Evolutionary conservation across 2,329 filamentous ascomycete genomes (phyloP).

Genomic region (Penicillium sp.): DNA sequence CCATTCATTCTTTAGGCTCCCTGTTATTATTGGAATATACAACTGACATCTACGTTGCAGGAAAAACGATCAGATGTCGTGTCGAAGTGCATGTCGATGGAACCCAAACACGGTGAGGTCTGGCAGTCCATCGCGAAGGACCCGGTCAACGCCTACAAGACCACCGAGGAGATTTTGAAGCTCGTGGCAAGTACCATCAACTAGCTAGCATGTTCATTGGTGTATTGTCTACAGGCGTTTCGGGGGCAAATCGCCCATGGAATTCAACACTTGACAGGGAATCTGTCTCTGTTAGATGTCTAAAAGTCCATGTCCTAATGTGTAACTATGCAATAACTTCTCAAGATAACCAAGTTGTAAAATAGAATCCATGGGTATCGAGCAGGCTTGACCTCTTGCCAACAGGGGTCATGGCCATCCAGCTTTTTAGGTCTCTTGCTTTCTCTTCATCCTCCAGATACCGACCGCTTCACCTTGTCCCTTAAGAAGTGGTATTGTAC

Average conservation of each 20-base stretch:
- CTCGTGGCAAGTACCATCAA: conserved; percentile 59
- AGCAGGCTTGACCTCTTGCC: conserved; percentile 21
- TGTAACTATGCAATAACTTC: background rate
- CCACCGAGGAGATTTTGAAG: conserved; percentile 77
- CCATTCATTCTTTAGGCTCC: background rate
- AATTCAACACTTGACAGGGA: background rate
- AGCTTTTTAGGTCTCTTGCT: conserved; percentile 11
- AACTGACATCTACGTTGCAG: conserved; percentile 25
- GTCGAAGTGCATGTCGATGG: conserved; percentile 73
- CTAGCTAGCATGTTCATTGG: conserved; percentile 15
- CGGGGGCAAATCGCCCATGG: conserved; percentile 1
- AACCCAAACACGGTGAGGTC: conserved; percentile 87
- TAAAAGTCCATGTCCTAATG: background rate
- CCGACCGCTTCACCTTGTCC: conserved; percentile 4
- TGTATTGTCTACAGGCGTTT: conserved; percentile 10
- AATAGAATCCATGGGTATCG: conserved; percentile 31
- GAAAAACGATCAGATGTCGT: conserved; percentile 88
- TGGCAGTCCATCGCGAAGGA: conserved; percentile 88
- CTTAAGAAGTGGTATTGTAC: conserved; percentile 21
- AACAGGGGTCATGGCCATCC: conserved; percentile 13
- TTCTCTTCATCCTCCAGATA: background rate
- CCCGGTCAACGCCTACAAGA: conserved; percentile 72
- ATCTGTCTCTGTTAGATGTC: background rate
- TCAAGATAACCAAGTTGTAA: conserved; percentile 6
- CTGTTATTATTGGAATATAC: conserved; percentile 2